Conservation (phyloP, 352 stramenopile genomes). For the Phytopythium aichiense region DNA sequence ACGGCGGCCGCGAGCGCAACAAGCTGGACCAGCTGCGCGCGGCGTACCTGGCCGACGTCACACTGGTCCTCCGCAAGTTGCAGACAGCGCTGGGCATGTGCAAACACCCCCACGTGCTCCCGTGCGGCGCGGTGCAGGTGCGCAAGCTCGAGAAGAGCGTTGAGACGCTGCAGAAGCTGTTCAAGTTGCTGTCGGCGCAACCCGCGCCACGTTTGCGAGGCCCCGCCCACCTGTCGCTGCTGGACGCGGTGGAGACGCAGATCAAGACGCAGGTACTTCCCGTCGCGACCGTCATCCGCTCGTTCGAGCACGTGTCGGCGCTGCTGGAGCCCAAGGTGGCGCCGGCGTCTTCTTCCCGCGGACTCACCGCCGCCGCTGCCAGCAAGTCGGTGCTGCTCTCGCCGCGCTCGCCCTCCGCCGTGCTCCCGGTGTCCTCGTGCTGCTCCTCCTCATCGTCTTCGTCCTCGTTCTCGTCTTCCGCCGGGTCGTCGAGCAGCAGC, state of each 20-base stretch:
- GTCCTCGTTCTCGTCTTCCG: not conserved
- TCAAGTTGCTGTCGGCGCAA: conserved; percentile 19
- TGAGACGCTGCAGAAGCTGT: conserved; percentile 33
- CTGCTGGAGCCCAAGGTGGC: not conserved
- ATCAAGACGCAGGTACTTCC: conserved; percentile 31
- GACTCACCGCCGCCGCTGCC: not conserved
- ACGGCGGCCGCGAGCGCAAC: conserved; percentile 2
- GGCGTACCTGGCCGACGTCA: conserved; percentile 23
- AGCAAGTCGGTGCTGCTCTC: conserved; percentile 23
- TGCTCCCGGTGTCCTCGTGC: conserved; percentile 7
- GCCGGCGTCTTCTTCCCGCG: not conserved
- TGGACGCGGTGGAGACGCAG: conserved; percentile 32
- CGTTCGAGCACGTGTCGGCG: conserved; percentile 19
- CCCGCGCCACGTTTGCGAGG: conserved; percentile 16
- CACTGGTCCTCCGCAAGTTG: conserved; percentile 30
- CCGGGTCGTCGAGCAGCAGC: not conserved
- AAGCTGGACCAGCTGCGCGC: conserved; percentile 24
- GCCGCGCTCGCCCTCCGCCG: conserved; percentile 24
- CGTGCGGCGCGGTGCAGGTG: conserved; percentile 14
- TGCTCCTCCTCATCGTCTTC: not conserved
- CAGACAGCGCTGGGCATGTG: conserved; percentile 24
- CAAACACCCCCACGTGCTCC: conserved; percentile 13
- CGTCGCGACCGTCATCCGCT: conserved; percentile 28
- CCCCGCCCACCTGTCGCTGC: conserved; percentile 18
- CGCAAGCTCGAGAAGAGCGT: conserved; percentile 32